These are phyloP conservation scores for Aspergillus ibericus DNA, from an alignment of 2,329 filamentous ascomycete genomes.

Conservation along the genomic window DNA sequence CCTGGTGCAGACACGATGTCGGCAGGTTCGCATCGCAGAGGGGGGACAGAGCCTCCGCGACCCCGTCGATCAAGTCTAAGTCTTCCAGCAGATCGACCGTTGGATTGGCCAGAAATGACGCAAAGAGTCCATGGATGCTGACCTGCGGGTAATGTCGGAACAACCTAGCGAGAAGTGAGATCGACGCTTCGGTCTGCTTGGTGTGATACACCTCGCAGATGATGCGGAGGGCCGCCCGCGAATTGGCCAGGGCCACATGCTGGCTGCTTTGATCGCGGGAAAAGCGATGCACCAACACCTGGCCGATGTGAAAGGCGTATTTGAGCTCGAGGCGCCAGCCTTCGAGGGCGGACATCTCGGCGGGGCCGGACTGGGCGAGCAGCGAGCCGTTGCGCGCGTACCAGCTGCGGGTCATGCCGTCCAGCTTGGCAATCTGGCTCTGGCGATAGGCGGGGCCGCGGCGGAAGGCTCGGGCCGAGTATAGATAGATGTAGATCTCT, in stretches of 20 bases:
- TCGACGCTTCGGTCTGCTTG: neutral
- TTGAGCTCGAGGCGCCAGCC: neutral
- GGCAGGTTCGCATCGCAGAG: neutral
- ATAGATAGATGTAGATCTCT: neutral
- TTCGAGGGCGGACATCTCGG: neutral
- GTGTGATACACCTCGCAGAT: neutral
- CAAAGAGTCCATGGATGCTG: neutral
- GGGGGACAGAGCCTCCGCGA: neutral
- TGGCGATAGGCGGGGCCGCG: neutral
- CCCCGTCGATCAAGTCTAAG: neutral
- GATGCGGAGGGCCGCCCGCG: neutral
- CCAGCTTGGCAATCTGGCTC: neutral
- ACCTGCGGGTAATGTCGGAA: neutral
- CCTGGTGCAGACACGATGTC: neutral
- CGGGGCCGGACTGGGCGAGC: neutral
- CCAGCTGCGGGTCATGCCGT: neutral
- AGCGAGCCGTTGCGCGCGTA: neutral
- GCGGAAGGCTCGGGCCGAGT: neutral
- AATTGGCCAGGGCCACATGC: neutral
- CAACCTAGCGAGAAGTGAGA: neutral
- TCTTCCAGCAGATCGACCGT: neutral
- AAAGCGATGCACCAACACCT: neutral
- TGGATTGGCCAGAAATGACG: neutral
- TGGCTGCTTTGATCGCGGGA: neutral
- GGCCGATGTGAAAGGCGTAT: neutral